Evolutionary conservation across 2,329 filamentous ascomycete species (phyloP), one percentile per base, ranked within the genome.

Genomic region (Ophidiomyces ophidiicola): DNA sequence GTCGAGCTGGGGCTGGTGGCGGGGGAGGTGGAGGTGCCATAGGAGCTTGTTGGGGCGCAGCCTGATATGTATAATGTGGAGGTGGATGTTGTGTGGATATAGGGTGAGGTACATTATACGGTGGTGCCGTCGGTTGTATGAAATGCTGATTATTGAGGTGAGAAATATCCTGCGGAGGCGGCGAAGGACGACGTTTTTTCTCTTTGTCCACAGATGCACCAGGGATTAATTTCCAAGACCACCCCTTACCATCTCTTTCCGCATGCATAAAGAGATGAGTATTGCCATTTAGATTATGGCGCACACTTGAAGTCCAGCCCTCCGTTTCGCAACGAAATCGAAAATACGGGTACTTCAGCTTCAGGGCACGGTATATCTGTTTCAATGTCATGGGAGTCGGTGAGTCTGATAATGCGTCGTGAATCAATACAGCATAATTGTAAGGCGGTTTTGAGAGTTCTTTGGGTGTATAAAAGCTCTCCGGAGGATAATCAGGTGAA

Each of bases 261-360:
- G 70, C 72, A 48, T 76, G 74, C 53, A 70, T 67, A 50, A 78
- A 78, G 33, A 57, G 67, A 61, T 58, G 71, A 52, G 56, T 71
- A 61, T 62, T 77, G 60, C 51, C 71, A 60, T 56, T 67, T 32
- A 80, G 61, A 43, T 80, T 80, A 53, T 80, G 76, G 23, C 76
- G 69, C 25, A 80, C 74, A 61, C 74, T 78, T 23, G 73, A 78
- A 44, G 78, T 75, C 76, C 76, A 80, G 10, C 76, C 76, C 46
- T 70, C 69, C 1, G 74, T 77, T 39, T 69, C 71, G 52, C 76
- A 76, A 50, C 74, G 75, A 61, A 73, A 78, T 50, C 64, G 64
- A 50, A 68, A 68, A 50, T 72, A 78, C 1, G 75, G 74, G 49
- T 75, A 78, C 46, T 74, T 74, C 48, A 72, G 63, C 53, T 76